A percentile compares a stretch with the other conserved stretches of the same genome.
Conservation (phyloP, 129 eudicot species). For the Pseudognaphalium luteoalbum region DNA sequence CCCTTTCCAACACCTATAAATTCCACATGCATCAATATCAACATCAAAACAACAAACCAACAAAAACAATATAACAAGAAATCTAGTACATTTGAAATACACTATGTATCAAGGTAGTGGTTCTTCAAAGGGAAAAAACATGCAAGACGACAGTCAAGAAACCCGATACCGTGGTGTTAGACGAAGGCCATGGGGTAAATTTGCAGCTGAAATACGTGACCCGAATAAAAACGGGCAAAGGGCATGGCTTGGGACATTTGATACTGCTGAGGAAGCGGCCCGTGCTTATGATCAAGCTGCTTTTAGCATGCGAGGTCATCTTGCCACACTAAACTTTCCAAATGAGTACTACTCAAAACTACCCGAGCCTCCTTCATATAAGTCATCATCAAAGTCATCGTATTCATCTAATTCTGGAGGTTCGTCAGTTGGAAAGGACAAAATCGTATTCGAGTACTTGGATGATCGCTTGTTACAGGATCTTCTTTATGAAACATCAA, state of each 20-base stretch:
- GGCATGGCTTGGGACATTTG: conserved; percentile 86
- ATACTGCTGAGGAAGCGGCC: conserved; percentile 79
- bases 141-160: conserved; percentile 46
- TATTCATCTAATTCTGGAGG: conserved; percentile 29
- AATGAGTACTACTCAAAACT: conserved; percentile 65
- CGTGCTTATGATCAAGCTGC: conserved; percentile 83
- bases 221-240: conserved; percentile 73
- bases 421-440: conserved; percentile 38
- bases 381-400: conserved; percentile 17
- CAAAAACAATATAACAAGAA: neutral
- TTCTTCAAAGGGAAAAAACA: conserved; percentile 43
- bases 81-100: neutral
- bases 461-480: conserved; percentile 75
- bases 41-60: neutral
- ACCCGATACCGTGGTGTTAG: conserved; percentile 75
- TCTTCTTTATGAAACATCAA: conserved; percentile 58
- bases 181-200: conserved; percentile 88
- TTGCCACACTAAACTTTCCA: conserved; percentile 77
- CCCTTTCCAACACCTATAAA: conserved; percentile 23
- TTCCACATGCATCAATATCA: conserved; percentile 4
- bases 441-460: conserved; percentile 63
- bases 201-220: conserved; percentile 88
- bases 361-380: conserved; percentile 42
- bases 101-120: conserved; percentile 37
- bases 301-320: conserved; percentile 66